Conservation (phyloP, 768 basidiomycete genomes). For the Lentinula edodes region DNA sequence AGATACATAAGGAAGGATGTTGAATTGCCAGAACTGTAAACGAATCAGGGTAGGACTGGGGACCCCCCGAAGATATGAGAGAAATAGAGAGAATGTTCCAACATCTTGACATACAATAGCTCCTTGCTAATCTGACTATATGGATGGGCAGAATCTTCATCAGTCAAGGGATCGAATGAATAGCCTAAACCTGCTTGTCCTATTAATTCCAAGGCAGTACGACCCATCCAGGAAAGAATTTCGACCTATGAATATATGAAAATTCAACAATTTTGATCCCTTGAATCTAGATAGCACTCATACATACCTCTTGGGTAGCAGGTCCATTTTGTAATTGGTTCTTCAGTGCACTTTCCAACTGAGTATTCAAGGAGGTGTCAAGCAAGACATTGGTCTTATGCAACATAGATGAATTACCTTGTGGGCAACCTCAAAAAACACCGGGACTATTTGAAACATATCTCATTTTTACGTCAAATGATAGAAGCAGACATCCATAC, state of each 20-base stretch:
- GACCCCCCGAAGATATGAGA: too few species aligned
- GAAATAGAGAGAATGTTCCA: too few species aligned
- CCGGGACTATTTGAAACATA: neutral
- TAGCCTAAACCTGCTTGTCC: conserved; percentile 5
- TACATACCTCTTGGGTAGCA: neutral
- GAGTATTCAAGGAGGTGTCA: neutral
- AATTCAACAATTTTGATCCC: conserved; percentile 15
- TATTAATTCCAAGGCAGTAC: conserved; percentile 3
- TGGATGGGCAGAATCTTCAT: neutral
- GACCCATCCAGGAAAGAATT: conserved; percentile 5
- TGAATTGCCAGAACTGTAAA: conserved; percentile 1
- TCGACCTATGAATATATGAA: conserved; percentile 17
- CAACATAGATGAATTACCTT: neutral
- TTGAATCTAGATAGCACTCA: conserved; percentile 14
- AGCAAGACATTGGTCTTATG: neutral
- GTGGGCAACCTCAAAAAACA: conserved; percentile 2
- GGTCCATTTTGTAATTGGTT: neutral
- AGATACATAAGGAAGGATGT: conserved; percentile 15
- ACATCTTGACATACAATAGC: neutral
- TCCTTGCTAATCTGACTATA: neutral
- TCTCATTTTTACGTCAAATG: neutral
- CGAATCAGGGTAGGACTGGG: neutral
- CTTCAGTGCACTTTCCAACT: neutral
- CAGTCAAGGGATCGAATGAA: conserved; percentile 1
- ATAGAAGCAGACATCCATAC: conserved; percentile 11